Evolutionary conservation across 2,329 filamentous ascomycete genomes (phyloP), one percentile per base, ranked within the genome.

Genomic region (Colletotrichum simmondsii): DNA sequence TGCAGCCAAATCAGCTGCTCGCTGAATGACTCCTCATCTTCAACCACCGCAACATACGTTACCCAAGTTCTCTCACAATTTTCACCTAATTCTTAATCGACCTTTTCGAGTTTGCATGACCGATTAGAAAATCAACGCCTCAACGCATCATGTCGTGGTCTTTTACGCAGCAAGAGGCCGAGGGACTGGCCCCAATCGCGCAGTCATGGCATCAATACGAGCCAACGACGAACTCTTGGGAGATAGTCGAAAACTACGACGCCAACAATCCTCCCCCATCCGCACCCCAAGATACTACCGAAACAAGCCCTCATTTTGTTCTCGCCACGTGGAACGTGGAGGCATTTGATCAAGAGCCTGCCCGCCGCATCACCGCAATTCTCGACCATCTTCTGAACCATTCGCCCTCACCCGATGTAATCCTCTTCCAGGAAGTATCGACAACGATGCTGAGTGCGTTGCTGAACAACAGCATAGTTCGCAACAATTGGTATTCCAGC

Each of bases 391-490:
- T 81, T 22, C 62, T 74, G 14, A 52, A 32, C n/a, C 58, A 72
- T 2, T 28, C 32, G 7, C 74, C 76, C 6, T 76, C 12, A 76
- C 82, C 75, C 59, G 59, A 72, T 8, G 24, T 83, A 19, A 75
- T 82, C n/a, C 83, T 83, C 56, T 65, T 83, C 8, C 82, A 83
- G 64, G 82, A 83, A 72, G 77, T 83, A 7, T 79, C 78, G 1
- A 70, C 35, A 7, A 16, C 74, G 4, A 78, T 78, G 7, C 70
- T 82, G 3, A 16, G 49, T 0, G 52, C 37, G 53, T 53, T 84
- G 11, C 68, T 83, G 3, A 22, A 66, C 1, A 71, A 79, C 24
- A 53, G 72, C 7, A 76, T 77, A 53, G 64, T 83, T 24, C 77
- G 79, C 59, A 56, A 77, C 5, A 32, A 65, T 53, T 84, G 79